Base-by-base conservation (phyloP, 2,329 filamentous ascomycete species). In the Sporothrix mexicana region DNA sequence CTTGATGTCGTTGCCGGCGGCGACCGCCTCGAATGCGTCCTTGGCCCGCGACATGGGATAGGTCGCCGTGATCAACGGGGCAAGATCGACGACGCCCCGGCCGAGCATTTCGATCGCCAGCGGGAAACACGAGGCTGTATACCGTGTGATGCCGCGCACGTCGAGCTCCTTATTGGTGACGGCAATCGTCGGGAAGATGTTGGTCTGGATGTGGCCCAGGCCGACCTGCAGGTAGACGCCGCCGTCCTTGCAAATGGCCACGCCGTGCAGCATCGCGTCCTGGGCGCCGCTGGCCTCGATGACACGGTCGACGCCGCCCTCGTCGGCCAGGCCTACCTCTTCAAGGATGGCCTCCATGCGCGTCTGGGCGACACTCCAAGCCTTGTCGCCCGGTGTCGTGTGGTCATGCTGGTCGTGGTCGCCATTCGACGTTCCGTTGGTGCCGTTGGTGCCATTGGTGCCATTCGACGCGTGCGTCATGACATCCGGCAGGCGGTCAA, bases 81-180 rank as follows among this genome's bases (percentile, higher is more conserved):
- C 97, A 73, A 94, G 92, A 67, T 93, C 89, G 55, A 98, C 88
- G 79, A 89, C 89, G 64, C 92, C 93, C 36, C 84, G 86, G 9
- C 87, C 87, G 0, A 97, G 89, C 75, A 98, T 85, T 75, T 93
- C 89, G 59, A 98, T 87, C 4, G 93, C 94, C 3, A 95, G 88
- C 79, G 91, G 88, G 82, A 97, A 98, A 81, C 98, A 95, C 17
- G 94, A 95, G 72, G 90, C 88, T 2, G 91, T 91, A 81, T 98
- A 98, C 53, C 95, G 89, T 86, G 98, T 98, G 75, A 74, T 70
- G 51, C 95, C 95, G 79, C 92, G 93, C 62, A 93, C 87, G 17
- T 91, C 97, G 69, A 97, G 85, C 85, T 98, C 95, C 84, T 98
- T 98, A 69, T 91, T 87, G 81, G 94, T 97, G 79, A 97, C 86